These are phyloP conservation scores for Skeletonema costatum DNA, from an alignment of 108 stramenopile species.

Conservation along the genomic window DNA sequence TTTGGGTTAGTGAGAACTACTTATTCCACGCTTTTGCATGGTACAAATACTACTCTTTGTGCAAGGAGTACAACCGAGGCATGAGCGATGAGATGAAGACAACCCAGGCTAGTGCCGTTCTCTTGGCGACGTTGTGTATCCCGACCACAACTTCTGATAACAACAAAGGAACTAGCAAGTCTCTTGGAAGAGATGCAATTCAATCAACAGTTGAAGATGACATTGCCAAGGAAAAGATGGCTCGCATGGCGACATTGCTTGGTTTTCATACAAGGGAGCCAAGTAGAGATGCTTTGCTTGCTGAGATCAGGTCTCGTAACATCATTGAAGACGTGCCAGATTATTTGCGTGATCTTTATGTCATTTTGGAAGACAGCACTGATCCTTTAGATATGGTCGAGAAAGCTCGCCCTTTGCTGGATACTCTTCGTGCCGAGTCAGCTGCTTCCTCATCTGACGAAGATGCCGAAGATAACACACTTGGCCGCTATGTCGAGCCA, in stretches of 20 bases:
- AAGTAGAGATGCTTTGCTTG: conserved; percentile 85
- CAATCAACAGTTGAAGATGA: conserved; percentile 75
- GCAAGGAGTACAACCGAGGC: conserved; percentile 90
- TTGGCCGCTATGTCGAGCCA: conserved; percentile 71
- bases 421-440: conserved; percentile 56
- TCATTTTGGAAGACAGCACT: conserved; percentile 75
- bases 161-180: conserved; percentile 9
- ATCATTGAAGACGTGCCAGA: conserved; percentile 79
- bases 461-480: conserved; percentile 53
- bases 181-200: conserved; percentile 36
- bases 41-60: conserved; percentile 91
- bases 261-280: conserved; percentile 92
- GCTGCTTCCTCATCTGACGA: conserved; percentile 27
- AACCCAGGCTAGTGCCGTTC: conserved; percentile 81
- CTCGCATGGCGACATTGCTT: conserved; percentile 94
- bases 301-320: conserved; percentile 70
- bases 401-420: conserved; percentile 71
- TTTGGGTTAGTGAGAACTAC: conserved; percentile 97
- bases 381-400: conserved; percentile 84
- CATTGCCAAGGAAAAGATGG: conserved; percentile 91
- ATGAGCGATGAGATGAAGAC: conserved; percentile 83
- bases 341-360: conserved; percentile 78
- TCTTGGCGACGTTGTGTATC: conserved; percentile 93
- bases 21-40: conserved; percentile 99
- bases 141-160: conserved; percentile 49